Evolutionary conservation across 2,329 filamentous ascomycete genomes (phyloP), one percentile per base, ranked within the genome.

Genomic region (Fusarium begoniae): DNA sequence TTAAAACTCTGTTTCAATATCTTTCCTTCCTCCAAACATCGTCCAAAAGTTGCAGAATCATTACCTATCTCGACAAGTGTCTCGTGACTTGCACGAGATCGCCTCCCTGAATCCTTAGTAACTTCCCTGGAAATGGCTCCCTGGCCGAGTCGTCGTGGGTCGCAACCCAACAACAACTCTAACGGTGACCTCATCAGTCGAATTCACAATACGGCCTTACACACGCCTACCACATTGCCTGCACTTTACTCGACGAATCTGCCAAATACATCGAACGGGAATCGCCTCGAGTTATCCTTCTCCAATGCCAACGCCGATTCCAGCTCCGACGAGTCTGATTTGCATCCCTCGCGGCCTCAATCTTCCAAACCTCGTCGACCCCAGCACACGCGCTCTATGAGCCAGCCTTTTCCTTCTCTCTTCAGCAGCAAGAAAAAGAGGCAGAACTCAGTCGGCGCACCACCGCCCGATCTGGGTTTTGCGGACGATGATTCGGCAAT

Each of bases 371-470:
- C 70, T 56, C 70, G 59, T 69, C 68, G 73, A 28, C 71, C 80
- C 20, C 67, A 73, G 47, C 81, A 83, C 61, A 73, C 74, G 17
- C 82, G 93, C 62, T 95, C 94, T 63, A 89, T 93, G 84, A 96
- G 94, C 86, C 92, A 96, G 78, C 93, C 94, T 17, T 93, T 96
- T 73, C 92, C 93, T 13, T 91, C 90, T 24, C 83, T 95, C 38
- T 94, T 95, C 79, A 87, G 88, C 38, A 83, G 84, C 70, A 87
- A 84, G 71, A 91, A 90, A 79, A 91, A 89, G 82, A 87, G 87
- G 77, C 81, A 85, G 38, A 80, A 82, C 77, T 81, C 80, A 63
- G 73, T 85, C 73, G 78, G 80, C 75, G 81, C 77, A 50, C 72
- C 67, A 71, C 80, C 76, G 63, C 77, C 79, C 55, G 82, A 84